Base-by-base conservation (phyloP, 2,329 filamentous ascomycete genomes). In the Truncatella angustata region DNA sequence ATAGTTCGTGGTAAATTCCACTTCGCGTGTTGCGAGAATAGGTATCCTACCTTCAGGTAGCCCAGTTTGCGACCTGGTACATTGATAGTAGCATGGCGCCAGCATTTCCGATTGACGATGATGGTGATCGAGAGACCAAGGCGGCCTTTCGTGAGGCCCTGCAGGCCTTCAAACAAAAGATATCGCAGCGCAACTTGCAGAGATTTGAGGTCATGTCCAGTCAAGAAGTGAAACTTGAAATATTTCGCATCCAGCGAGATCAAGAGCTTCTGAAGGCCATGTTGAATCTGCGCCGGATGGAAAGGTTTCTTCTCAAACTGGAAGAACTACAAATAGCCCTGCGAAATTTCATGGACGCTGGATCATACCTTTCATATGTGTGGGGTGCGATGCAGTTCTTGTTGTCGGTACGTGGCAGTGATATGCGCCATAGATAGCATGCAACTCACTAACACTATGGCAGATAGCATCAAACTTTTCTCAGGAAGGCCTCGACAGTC, bases 351-450 rank as follows among this genome's bases (percentile, higher is more conserved):
- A 16, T 66, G 5, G 55, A 46, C n/a, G 43, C 39, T 18, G 49
- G 37, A 9, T 39, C 44, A n/a, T 39, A 34, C 28, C 37, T 56
- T 4, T 53, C 53, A 16, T 63, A 50, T n/a, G 57, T 68, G 30
- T 68, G 66, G 66, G 66, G 66, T 1, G 63, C 65, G 1, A 55
- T 62, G n/a, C 51, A 53, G 7, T 62, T 56, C 18, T 56, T 66
- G 10, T 43, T 66, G 14, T 48, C 60, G 49, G 61, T 63, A 9
- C 47, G 43, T n/a, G 34, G 11, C 23, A 20, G 6, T 24, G 5
- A 7, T 11, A 23, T 16, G n/a, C 4, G 24, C 21, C 14, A 43
- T n/a, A 4, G 12, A 43, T 4, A 24, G 14, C 23, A 26, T 23
- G 36, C 4, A 20, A 40, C 16, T 5, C 16, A 32, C 28, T 43